Base-by-base conservation (phyloP, 805 yeast genomes). In the Candida incommunis region DNA sequence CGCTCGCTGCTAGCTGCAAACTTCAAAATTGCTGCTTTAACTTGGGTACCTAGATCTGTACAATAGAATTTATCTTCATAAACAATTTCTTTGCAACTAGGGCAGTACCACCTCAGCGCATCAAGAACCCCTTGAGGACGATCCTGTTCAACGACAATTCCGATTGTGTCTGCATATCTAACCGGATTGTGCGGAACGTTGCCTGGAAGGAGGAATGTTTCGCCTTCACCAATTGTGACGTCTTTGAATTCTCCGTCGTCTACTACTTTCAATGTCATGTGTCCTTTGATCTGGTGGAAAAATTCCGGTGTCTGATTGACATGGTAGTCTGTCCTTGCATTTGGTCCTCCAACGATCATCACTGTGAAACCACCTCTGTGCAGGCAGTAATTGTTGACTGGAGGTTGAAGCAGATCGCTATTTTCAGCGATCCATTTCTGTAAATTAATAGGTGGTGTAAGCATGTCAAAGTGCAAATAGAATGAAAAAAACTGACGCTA, bases 281-380 rank as follows among this genome's bases (percentile, higher is more conserved):
- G 68, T 1, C 96, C 96, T 61, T 84, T 84, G 60, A 81, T 75
- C 70, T 82, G 90, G 63, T 81, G 78, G 61, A 88, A 88, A 75
- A 86, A 88, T 57, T 88, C 96, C 0, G 96, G 96, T 0, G 96
- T 88, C 54, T 85, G 94, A 58, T 88, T 88, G 42, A 88, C 75
- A 57, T 88, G 96, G 59, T 85, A 88, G 59, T 88, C 96, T 0
- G 95, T 87, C 47, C 96, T 70, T 56, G 80, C 94, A 60, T 88
- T 88, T 2, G 96, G 96, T 0, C 96, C 96, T 15, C 96, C 96
- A 1, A 88, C 94, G 43, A 87, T 78, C 96, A 88, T 88, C 29
- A 87, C 86, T 0, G 96, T 87, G 60, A 82, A 83, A 0, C 96
- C 96, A 3, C 94, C 95, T 42, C 87, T 70, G 62, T 88, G 95